Conservation (phyloP, 2,329 filamentous ascomycete genomes). For the Pezicula rhizophila region DNA sequence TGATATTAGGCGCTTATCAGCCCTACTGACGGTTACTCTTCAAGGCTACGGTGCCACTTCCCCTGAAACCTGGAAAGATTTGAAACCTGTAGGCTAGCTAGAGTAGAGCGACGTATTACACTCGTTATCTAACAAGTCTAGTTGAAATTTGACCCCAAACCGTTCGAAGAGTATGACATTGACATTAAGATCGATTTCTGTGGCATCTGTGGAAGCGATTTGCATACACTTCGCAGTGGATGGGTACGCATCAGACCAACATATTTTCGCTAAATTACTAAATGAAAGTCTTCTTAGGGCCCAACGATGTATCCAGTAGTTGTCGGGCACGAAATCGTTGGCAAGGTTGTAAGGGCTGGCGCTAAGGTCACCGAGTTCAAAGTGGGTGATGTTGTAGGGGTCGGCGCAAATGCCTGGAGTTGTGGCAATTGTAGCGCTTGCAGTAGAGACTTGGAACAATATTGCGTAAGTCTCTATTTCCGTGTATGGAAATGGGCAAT, state of each 20-base stretch:
- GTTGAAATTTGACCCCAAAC: constrained; percentile 49
- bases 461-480: constrained; percentile 3
- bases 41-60: no score
- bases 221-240: constrained; percentile 59
- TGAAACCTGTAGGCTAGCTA: no score
- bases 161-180: constrained; percentile 76
- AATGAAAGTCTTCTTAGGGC: not conserved
- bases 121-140: no score
- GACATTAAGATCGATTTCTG: constrained; percentile 80
- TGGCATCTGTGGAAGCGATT: constrained; percentile 65
- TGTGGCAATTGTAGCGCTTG: constrained; percentile 37
- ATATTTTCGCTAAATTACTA: not conserved
- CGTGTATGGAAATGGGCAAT: not conserved
- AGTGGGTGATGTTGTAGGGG: constrained; percentile 42
- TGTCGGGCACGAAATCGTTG: constrained; percentile 43
- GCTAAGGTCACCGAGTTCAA: constrained; percentile 49
- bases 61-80: no score
- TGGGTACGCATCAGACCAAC: constrained; percentile 18
- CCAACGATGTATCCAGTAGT: not conserved
- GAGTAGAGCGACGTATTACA: no score
- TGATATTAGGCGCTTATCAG: no score
- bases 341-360: constrained; percentile 40
- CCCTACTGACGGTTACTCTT: no score
- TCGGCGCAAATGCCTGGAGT: constrained; percentile 43
- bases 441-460: constrained; percentile 10